Evolutionary conservation across 2,329 filamentous ascomycete genomes (phyloP), one percentile per base, ranked within the genome.

Genomic region (Anisogramma anomala): DNA sequence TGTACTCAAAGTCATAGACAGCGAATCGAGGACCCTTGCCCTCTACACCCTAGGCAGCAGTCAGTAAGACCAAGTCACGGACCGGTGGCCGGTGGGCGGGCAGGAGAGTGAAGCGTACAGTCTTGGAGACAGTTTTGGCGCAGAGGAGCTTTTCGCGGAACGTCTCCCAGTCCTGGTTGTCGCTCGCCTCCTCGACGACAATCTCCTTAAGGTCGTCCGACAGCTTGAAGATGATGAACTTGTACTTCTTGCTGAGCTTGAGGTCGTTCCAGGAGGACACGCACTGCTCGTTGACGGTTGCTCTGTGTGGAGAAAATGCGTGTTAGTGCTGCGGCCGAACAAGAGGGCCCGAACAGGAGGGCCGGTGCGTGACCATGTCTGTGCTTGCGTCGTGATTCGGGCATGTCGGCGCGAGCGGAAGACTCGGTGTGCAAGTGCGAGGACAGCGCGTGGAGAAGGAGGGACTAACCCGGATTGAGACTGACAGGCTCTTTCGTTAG

Each of bases 141-240:
- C 70, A 74, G 59, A 86, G 61, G 50, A 91, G 79, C 71, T 80
- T 82, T 63, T 85, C 68, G 55, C 82, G 81, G 74, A 88, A 86
- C 50, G 56, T 64, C 44, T 82, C 75, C 70, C 77, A 89, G 63
- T 87, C 77, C 52, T 65, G 65, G 53, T 79, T 70, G 48, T 66
- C 66, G 45, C 78, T 82, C 41, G 76, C 71, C 61, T 84, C 77
- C 65, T 89, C 84, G 54, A 91, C 77, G 45, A 83, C 79, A 60
- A 91, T 86, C 66, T 85, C 65, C 66, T 81, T 85, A 73, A 79
- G 78, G 70, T 87, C 74, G 65, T 88, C 82, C 51, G 79, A 81
- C 60, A 91, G 77, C 74, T 87, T 86, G 79, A 76, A 89, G 72
- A 91, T 78, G 68, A 91, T 82, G 74, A 76, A 93, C 68, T 86